Conservation (phyloP, 306 rosid genomes). For the Vigna nakashimae region DNA sequence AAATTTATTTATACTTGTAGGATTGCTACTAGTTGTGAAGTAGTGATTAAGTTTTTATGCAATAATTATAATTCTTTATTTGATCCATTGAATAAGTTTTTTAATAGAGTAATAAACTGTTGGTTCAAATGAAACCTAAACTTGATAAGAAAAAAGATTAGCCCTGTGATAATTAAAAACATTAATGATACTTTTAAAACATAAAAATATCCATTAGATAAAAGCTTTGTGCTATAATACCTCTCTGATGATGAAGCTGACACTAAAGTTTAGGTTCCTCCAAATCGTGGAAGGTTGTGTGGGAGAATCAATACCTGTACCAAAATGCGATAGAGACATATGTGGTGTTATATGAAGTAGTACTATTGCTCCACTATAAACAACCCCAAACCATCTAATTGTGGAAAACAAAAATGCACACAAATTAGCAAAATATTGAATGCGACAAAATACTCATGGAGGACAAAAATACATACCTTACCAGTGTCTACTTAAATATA, state of each 20-base stretch:
- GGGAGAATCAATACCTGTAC: conserved; percentile 47
- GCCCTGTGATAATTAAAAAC: not conserved
- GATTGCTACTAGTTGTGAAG: not conserved
- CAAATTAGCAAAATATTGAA: not conserved
- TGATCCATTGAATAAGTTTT: too few relatives aligned
- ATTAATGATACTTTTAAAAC: not conserved
- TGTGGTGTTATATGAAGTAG: conserved; percentile 36
- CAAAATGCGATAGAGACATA: conserved; percentile 38
- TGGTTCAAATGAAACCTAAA: too few relatives aligned
- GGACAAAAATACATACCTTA: conserved; percentile 4
- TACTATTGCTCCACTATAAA: conserved; percentile 39
- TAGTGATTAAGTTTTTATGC: too few relatives aligned
- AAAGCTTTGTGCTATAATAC: not conserved
- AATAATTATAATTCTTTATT: too few relatives aligned
- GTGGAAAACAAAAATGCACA: not conserved
- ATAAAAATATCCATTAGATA: too few relatives aligned
- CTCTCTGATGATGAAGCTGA: not conserved
- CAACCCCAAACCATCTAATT: conserved; percentile 36
- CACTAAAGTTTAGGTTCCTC: conserved; percentile 37
- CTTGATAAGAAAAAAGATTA: not conserved
- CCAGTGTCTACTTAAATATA: not conserved
- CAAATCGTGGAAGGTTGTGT: conserved; percentile 33
- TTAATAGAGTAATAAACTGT: too few relatives aligned
- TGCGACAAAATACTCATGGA: conserved; percentile 6
- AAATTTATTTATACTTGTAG: not conserved